A percentile compares a stretch with the other conserved stretches of the same genome.
Conservation (phyloP, 2,329 filamentous ascomycete genomes). For the Ustulina deusta region DNA sequence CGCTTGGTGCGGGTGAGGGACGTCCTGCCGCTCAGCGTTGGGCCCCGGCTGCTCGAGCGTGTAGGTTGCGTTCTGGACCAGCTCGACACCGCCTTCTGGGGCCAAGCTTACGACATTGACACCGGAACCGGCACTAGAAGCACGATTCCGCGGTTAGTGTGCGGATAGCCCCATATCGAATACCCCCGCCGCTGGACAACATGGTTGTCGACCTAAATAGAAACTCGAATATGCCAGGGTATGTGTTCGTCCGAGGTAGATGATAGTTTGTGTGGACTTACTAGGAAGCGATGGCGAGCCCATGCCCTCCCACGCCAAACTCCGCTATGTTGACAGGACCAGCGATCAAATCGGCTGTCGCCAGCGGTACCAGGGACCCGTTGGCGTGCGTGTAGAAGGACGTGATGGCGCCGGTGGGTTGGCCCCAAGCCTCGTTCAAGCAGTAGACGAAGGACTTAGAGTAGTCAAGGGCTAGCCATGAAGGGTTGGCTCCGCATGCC, state of each 20-base stretch:
- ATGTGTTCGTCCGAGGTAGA: slow-evolving; percentile 27
- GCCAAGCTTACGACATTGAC: slow-evolving; percentile 56
- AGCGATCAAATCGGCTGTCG: slow-evolving; percentile 44
- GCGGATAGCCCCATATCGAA: slow-evolving; percentile 1
- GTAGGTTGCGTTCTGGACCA: slow-evolving; percentile 57
- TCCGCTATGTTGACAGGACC: slow-evolving; percentile 49
- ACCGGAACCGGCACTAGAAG: slow-evolving; percentile 58
- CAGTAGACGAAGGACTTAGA: slow-evolving; percentile 66
- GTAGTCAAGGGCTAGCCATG: slow-evolving; percentile 70
- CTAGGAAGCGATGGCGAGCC: slow-evolving; percentile 50
- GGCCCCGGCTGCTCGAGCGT: slow-evolving; percentile 55
- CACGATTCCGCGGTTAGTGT: slow-evolving; percentile 31
- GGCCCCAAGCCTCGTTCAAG: slow-evolving; percentile 65
- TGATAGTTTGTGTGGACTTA: slow-evolving; percentile 43
- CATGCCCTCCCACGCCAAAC: slow-evolving; percentile 47
- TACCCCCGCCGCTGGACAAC: not conserved
- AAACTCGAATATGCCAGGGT: slow-evolving; percentile 9
- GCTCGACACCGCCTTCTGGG: slow-evolving; percentile 49
- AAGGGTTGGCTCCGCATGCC: slow-evolving; percentile 65
- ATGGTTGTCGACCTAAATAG: slow-evolving; percentile 5
- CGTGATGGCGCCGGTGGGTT: slow-evolving; percentile 43
- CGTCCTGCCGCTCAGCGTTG: slow-evolving; percentile 63
- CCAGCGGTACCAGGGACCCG: slow-evolving; percentile 61
- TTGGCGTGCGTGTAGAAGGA: slow-evolving; percentile 56
- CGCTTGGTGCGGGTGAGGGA: slow-evolving; percentile 73